Evolutionary conservation across 768 basidiomycete genomes (phyloP).

Genomic region (Boletus barrowsii): DNA sequence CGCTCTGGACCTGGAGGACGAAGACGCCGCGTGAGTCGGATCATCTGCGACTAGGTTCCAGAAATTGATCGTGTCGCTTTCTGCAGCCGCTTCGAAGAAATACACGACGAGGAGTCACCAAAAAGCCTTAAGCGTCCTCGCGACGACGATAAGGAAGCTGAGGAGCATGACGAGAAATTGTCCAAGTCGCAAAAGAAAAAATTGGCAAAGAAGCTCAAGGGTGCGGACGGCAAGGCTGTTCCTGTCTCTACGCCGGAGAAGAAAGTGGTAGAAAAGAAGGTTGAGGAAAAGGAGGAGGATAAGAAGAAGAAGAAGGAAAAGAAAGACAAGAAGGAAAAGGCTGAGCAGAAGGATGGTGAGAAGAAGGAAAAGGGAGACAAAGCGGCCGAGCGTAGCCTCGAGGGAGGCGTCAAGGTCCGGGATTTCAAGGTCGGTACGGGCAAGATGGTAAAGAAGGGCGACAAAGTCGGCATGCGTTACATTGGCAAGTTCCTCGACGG

Average conservation of each 20-base stretch:
- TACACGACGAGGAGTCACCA: slow-evolving; percentile 37
- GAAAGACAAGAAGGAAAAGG: slow-evolving; percentile 34
- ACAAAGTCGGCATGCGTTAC: slow-evolving; percentile 83
- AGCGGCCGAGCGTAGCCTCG: slow-evolving; percentile 38
- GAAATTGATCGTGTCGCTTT: background rate
- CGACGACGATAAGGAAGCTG: slow-evolving; percentile 52
- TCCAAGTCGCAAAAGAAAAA: slow-evolving; percentile 60
- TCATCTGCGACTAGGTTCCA: background rate
- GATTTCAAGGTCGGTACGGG: slow-evolving; percentile 82
- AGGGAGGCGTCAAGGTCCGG: slow-evolving; percentile 70
- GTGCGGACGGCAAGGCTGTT: slow-evolving; percentile 46
- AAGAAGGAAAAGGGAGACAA: slow-evolving; percentile 28
- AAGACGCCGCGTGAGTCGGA: slow-evolving; percentile 40
- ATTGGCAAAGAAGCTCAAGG: slow-evolving; percentile 71
- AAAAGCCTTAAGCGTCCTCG: slow-evolving; percentile 67
- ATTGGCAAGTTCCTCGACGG: slow-evolving; percentile 84
- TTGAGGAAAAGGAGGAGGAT: slow-evolving; percentile 53
- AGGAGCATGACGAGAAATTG: slow-evolving; percentile 35
- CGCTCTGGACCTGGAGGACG: slow-evolving; percentile 50
- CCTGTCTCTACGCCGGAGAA: slow-evolving; percentile 24
- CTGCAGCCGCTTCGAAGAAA: slow-evolving; percentile 67
- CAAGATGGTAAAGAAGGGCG: slow-evolving; percentile 83
- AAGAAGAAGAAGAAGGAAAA: slow-evolving; percentile 63
- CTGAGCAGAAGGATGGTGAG: slow-evolving; percentile 29
- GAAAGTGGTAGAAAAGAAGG: slow-evolving; percentile 35